These are phyloP conservation scores for Lichina pygmaea DNA, from an alignment of 495 filamentous ascomycete genomes.

Conservation along the genomic window DNA sequence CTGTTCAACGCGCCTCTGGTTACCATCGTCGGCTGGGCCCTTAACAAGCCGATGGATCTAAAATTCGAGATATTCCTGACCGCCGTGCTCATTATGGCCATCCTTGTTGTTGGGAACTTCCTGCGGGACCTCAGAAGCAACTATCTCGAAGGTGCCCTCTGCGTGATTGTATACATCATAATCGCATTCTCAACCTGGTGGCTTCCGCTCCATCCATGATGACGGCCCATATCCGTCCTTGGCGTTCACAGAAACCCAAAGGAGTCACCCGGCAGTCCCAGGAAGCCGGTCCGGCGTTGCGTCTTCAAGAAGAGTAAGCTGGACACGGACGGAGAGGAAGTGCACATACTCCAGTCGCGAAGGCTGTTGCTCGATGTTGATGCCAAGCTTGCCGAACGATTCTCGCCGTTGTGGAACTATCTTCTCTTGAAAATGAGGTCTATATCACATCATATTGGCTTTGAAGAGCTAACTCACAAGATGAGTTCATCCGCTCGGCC, in stretches of 20 bases:
- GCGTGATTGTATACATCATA: slow-evolving; percentile 19
- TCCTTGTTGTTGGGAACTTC: slow-evolving; percentile 37
- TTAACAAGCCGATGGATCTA: slow-evolving; percentile 40
- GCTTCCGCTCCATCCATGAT: slow-evolving; percentile 12
- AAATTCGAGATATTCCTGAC: slow-evolving; percentile 79
- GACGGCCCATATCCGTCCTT: not conserved
- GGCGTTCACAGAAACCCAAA: not conserved
- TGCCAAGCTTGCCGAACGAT: too few species aligned
- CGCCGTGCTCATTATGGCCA: slow-evolving; percentile 61
- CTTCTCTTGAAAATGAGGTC: too few species aligned
- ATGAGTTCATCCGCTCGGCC: too few species aligned
- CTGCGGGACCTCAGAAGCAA: slow-evolving; percentile 18
- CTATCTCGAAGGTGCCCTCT: slow-evolving; percentile 19
- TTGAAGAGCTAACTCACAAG: too few species aligned
- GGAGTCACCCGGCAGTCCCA: too few species aligned
- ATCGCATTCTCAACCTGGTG: slow-evolving; percentile 26
- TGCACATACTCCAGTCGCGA: too few species aligned
- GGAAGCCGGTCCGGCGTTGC: too few species aligned
- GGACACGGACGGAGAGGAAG: too few species aligned
- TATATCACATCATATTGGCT: too few species aligned
- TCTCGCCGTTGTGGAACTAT: too few species aligned
- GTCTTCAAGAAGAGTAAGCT: too few species aligned
- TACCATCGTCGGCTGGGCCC: slow-evolving; percentile 67
- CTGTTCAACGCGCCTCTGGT: slow-evolving; percentile 69
- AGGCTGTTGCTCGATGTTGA: too few species aligned